These are phyloP conservation scores for Boletus pseudopeckii DNA, from an alignment of 768 basidiomycete genomes.

Conservation along the genomic window DNA sequence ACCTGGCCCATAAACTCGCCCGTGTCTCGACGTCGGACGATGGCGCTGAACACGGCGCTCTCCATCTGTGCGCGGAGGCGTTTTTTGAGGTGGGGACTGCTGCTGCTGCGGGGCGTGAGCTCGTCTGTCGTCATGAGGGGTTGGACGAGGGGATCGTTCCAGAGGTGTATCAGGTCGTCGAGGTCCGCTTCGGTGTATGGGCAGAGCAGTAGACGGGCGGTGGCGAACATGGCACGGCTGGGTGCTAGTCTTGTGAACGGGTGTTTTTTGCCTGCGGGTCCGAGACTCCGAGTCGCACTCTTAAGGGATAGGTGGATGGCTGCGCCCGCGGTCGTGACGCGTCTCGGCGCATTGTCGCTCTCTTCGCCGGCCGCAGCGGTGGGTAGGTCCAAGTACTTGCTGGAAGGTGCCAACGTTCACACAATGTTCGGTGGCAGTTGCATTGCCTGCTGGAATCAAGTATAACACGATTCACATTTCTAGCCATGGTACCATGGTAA, in stretches of 20 bases:
- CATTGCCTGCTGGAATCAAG: not conserved
- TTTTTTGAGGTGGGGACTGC: constrained; percentile 15
- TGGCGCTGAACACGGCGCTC: constrained; percentile 24
- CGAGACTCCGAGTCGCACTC: not conserved
- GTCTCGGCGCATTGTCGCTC: not conserved
- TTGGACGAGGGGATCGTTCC: constrained; percentile 31
- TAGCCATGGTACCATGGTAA: too few relatives aligned
- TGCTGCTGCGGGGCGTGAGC: constrained; percentile 3
- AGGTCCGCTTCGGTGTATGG: constrained; percentile 33
- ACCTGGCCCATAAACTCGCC: constrained; percentile 34
- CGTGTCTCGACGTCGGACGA: constrained; percentile 29
- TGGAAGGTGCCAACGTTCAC: not conserved
- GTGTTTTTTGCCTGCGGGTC: too few relatives aligned
- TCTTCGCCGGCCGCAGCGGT: constrained; percentile 6
- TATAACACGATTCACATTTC: not conserved
- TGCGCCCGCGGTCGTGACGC: constrained; percentile 21
- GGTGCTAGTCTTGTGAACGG: too few relatives aligned
- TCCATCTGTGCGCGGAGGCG: constrained; percentile 22
- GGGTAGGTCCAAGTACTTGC: not conserved
- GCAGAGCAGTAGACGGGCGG: constrained; percentile 34
- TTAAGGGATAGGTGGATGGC: not conserved
- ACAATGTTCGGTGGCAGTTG: not conserved
- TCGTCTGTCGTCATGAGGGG: constrained; percentile 15
- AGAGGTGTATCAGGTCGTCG: constrained; percentile 27
- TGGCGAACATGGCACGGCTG: constrained; percentile 24